Conservation (phyloP, 805 yeast species). For the Lipomyces spencermartinsiae region DNA sequence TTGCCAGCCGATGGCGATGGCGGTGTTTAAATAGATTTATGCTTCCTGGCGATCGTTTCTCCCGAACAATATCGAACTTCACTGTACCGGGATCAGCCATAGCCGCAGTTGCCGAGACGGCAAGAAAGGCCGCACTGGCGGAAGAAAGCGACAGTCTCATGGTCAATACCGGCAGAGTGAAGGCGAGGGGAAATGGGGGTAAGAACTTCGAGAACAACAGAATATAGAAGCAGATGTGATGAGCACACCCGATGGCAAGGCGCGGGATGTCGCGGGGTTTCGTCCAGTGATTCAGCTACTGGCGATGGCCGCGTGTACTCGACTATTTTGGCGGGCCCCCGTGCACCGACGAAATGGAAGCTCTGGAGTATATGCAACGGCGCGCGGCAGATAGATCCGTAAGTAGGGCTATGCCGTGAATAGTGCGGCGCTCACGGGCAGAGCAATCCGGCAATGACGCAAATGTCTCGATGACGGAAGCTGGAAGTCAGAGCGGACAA, state of each 20-base stretch:
- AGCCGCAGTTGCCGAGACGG: slow-evolving; percentile 14
- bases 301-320: not conserved
- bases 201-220: not conserved
- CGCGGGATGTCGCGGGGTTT: not conserved
- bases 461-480: too few species aligned
- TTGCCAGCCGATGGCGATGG: slow-evolving; percentile 13
- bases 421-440: not conserved
- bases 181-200: not conserved
- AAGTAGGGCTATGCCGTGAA: not conserved
- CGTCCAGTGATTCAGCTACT: not conserved
- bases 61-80: slow-evolving; percentile 30
- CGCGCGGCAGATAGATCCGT: not conserved
- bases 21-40: slow-evolving; percentile 22
- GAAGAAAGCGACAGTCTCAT: not conserved
- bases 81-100: slow-evolving; percentile 19
- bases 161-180: not conserved
- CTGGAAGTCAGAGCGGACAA: too few species aligned
- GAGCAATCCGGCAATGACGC: too few species aligned
- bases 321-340: too few species aligned
- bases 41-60: slow-evolving; percentile 12
- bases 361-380: not conserved
- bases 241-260: not conserved
- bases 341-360: not conserved
- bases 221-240: not conserved
- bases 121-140: slow-evolving; percentile 13